A percentile compares a stretch with the other conserved stretches of the same genome.
Conservation (phyloP, 257 asterid species). For the Cynanchum wilfordii region DNA sequence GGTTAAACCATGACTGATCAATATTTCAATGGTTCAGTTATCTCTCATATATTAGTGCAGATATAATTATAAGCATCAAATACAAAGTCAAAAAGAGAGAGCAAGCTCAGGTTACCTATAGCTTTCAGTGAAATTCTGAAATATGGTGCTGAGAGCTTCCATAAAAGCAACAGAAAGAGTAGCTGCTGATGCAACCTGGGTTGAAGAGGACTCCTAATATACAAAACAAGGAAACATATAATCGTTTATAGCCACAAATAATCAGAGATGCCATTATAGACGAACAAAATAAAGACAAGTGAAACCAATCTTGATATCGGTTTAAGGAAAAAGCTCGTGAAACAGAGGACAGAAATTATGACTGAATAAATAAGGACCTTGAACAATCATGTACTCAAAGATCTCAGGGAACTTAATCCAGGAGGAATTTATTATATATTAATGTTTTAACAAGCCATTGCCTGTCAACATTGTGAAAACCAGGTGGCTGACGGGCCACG, state of each 20-base stretch:
- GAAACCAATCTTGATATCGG: background rate
- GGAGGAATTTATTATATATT: background rate
- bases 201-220: constrained; percentile 72
- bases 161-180: constrained; percentile 92
- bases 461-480: no score
- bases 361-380: background rate
- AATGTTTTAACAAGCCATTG: background rate
- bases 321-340: background rate
- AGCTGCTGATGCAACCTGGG: constrained; percentile 97
- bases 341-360: background rate
- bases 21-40: background rate
- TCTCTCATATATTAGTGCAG: background rate
- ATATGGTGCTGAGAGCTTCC: constrained; percentile 75
- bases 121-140: constrained; percentile 65
- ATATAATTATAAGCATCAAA: background rate
- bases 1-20: background rate
- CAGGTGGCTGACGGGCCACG: background rate
- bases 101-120: constrained; percentile 49
- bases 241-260: background rate
- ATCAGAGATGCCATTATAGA: background rate
- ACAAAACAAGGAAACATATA: background rate
- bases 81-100: background rate
- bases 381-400: background rate
- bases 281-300: background rate
- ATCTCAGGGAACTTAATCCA: background rate